These are phyloP conservation scores for Eudorina sp. DNA, from an alignment of 139 green algal genomes.

Conservation along the genomic window DNA sequence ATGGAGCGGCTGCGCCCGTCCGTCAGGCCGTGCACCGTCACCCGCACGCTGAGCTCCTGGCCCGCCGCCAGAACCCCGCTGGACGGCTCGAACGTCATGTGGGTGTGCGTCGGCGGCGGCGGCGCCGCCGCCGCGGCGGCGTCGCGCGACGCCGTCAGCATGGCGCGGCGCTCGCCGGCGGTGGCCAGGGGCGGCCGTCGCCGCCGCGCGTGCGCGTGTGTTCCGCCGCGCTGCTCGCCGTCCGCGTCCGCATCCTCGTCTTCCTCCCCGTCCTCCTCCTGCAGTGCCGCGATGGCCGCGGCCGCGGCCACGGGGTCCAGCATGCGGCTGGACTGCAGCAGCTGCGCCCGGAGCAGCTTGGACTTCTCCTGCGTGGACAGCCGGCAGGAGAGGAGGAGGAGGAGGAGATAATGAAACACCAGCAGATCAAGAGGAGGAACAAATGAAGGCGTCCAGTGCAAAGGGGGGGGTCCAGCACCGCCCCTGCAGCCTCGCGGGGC, in stretches of 20 bases:
- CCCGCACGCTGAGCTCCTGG: conserved; percentile 39
- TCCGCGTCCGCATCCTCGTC: neutral
- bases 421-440: too few species aligned
- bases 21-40: conserved; percentile 44
- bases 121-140: too few species aligned
- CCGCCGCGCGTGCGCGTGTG: neutral
- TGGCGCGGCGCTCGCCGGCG: neutral
- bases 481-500: too few species aligned
- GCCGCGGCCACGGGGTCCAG: conserved; percentile 20
- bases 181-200: neutral
- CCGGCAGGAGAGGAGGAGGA: neutral
- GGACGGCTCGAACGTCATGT: conserved; percentile 50
- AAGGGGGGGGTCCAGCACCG: too few species aligned
- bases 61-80: conserved; percentile 45
- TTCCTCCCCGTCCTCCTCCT: neutral
- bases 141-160: neutral
- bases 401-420: neutral
- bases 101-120: conserved; percentile 12
- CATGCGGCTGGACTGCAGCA: conserved; percentile 37
- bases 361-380: conserved; percentile 23
- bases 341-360: conserved; percentile 30
- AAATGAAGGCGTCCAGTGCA: too few species aligned
- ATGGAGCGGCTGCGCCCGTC: conserved; percentile 55
- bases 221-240: neutral
- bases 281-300: neutral